These are phyloP conservation scores for Eimeria mitis DNA, from an alignment of 169 alveolate species.

Conservation along the genomic window DNA sequence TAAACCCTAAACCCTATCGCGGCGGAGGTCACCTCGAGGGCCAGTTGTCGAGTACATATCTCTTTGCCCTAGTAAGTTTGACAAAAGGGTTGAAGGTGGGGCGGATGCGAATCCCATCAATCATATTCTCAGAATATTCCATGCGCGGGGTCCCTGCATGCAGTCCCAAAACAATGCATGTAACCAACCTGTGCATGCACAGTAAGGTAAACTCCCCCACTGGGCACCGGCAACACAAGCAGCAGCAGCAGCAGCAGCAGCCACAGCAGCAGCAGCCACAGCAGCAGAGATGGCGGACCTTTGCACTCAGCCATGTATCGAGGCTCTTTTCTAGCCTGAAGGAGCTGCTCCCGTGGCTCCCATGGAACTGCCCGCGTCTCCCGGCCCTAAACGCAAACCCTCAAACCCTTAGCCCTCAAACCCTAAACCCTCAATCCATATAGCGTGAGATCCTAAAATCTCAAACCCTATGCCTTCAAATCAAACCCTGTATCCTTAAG, in stretches of 20 bases:
- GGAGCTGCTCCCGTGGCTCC: constrained; percentile 88
- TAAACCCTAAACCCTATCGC: neutral
- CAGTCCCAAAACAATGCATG: neutral
- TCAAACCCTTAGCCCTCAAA: constrained; percentile 25
- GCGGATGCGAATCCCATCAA: constrained; percentile 90
- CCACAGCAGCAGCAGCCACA: neutral
- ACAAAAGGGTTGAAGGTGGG: constrained; percentile 94
- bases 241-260: neutral
- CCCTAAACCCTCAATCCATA: constrained; percentile 74
- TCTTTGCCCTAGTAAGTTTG: constrained; percentile 88
- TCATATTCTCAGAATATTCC: constrained; percentile 88
- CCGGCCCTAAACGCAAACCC: constrained; percentile 85
- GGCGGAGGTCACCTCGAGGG: constrained; percentile 88
- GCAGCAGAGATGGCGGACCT: constrained; percentile 1
- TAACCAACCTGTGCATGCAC: too few species aligned
- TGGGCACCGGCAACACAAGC: neutral
- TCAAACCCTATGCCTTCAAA: neutral
- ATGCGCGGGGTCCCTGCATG: constrained; percentile 91
- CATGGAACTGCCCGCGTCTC: constrained; percentile 91
- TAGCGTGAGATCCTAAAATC: neutral
- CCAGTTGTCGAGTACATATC: constrained; percentile 92
- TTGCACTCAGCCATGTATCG: constrained; percentile 88
- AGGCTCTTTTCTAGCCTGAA: constrained; percentile 87
- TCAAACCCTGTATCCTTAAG: too few species aligned
- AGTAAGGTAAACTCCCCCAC: neutral